Base-by-base conservation (phyloP, 768 basidiomycete species). In the Kwoniella sp. region DNA sequence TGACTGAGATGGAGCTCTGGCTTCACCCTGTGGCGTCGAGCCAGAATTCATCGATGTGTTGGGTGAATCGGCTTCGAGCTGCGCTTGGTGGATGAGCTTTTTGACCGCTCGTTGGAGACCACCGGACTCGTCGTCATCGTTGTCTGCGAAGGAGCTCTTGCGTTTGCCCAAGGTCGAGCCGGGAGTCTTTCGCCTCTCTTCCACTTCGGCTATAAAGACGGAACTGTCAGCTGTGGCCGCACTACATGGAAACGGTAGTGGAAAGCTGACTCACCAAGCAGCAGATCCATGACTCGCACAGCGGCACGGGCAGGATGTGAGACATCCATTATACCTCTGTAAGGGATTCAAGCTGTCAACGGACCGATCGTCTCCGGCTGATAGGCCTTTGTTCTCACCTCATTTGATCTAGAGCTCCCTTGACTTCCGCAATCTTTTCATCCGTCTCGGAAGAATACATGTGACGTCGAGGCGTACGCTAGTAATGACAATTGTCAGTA, bases 51-150 rank as follows among this genome's bases (percentile, higher is more conserved):
- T 29, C 5, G 66, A 67, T 0, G 45, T 58, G 13, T 60, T 62
- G 13, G 77, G 73, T 11, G 70, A 71, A 38, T 74, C 73, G n/a
- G 63, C 58, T 52, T 74, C 76, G 1, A 78, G 53, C 52, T 73
- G 67, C 30, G 76, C 78, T 67, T 81, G 76, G 1, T 61, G 71
- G 30, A 79, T 78, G 2, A 81, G 72, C 58, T 78, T 79, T 67
- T 79, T 81, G 65, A 81, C 79, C 0, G 77, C 79, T 15, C 77
- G 69, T 58, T 81, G 76, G 1, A 81, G 66, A n/a, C 75, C 77
- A 41, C 61, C 57, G 1, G 71, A 72, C 7, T 73, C 66, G 8
- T 66, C 72, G 30, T 74, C 67, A 4, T 66, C 69, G 8, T 54
- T 50, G 11, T 57, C 59, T 26, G 58, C 51, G 22, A 62, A 68